Conservation (phyloP, 2,329 filamentous ascomycete genomes). For the Colletotrichum theobromicola region DNA sequence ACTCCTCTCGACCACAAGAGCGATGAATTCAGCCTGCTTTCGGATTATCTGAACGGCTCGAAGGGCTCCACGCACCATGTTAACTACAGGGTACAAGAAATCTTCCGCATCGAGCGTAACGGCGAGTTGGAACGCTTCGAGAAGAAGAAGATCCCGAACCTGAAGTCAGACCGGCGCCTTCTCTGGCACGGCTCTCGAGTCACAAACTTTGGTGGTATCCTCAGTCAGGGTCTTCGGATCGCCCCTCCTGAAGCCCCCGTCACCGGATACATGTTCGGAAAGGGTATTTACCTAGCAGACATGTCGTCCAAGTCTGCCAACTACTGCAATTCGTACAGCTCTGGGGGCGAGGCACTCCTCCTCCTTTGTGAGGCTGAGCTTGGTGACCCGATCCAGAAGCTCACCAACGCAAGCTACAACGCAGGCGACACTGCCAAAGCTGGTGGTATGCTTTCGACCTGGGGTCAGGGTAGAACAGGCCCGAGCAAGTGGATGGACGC, state of each 20-base stretch:
- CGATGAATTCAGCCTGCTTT: constrained; percentile 69
- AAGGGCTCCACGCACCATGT: constrained; percentile 70
- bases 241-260: constrained; percentile 84
- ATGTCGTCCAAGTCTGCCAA: constrained; percentile 83
- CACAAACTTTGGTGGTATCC: constrained; percentile 87
- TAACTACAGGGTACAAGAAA: constrained; percentile 68
- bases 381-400: constrained; percentile 74
- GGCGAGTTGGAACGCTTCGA: constrained; percentile 76
- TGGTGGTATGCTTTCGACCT: constrained; percentile 69
- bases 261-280: constrained; percentile 86
- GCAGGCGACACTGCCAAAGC: constrained; percentile 69
- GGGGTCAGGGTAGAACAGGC: constrained; percentile 69
- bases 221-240: constrained; percentile 87
- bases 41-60: constrained; percentile 71
- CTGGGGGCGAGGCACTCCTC: constrained; percentile 74
- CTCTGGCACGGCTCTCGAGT: constrained; percentile 87
- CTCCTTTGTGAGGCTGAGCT: constrained; percentile 83
- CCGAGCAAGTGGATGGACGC: constrained; percentile 81
- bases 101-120: constrained; percentile 81
- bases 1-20: constrained; percentile 64
- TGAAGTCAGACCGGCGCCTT: constrained; percentile 72
- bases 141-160: constrained; percentile 55
- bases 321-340: constrained; percentile 70
- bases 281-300: constrained; percentile 87
- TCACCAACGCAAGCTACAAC: constrained; percentile 60